phyloP scores from a whole-genome alignment of 2,329 filamentous ascomycete species.

The Aspergillus ibericus region DNA sequence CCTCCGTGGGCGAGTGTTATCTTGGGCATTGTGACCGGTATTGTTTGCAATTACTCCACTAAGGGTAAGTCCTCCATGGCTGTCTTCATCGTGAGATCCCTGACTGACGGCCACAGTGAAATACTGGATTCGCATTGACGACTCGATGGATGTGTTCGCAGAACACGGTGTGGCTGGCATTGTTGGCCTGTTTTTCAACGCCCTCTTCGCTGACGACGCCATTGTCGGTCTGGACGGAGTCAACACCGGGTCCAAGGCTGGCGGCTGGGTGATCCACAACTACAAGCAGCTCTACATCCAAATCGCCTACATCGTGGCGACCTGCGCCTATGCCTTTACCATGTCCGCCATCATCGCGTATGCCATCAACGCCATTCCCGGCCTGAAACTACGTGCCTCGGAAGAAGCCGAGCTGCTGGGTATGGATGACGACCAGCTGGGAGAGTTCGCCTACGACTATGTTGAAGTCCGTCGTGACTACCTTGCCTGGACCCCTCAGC shows the following conservation, averaged over 20 bases:
- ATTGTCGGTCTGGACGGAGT: constrained; percentile 73
- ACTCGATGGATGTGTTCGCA: constrained; percentile 87
- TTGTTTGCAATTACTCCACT: constrained; percentile 80
- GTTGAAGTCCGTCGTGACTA: constrained; percentile 54
- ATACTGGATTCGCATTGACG: constrained; percentile 77
- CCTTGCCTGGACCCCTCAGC: constrained; percentile 52
- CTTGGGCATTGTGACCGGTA: constrained; percentile 62
- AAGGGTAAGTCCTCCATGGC: constrained; percentile 64
- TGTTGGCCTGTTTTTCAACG: constrained; percentile 75
- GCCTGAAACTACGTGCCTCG: constrained; percentile 66
- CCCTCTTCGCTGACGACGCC: constrained; percentile 72
- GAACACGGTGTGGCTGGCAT: constrained; percentile 86
- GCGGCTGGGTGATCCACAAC: constrained; percentile 71
- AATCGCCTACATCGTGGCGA: constrained; percentile 65
- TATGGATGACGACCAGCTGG: constrained; percentile 54
- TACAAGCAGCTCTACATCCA: constrained; percentile 71
- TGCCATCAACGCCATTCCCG: constrained; percentile 69
- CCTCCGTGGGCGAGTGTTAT: constrained; percentile 63
- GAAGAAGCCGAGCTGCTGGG: constrained; percentile 69
- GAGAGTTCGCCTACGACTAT: constrained; percentile 55
- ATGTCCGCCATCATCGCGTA: constrained; percentile 69
- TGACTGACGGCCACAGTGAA: constrained; percentile 51
- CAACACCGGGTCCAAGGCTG: constrained; percentile 48
- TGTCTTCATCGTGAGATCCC: neutral
- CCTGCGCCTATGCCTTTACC: constrained; percentile 66